phyloP scores from a whole-genome alignment of 176 grass and related monocot genomes.

The Aegilops tauschii region DNA sequence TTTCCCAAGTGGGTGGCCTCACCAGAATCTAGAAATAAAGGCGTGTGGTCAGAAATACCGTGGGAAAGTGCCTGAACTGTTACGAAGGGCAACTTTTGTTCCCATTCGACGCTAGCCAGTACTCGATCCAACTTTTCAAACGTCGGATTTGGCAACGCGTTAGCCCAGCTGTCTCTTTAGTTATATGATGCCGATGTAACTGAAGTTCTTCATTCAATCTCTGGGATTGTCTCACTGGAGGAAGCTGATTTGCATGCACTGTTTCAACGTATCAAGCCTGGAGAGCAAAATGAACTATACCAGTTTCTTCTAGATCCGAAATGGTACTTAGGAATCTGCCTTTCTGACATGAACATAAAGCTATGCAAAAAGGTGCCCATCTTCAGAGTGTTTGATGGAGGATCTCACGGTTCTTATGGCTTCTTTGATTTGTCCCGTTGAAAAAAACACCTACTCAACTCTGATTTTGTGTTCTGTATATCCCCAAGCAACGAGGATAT shows the following conservation, averaged over 20 bases:
- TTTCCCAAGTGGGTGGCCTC: too few relatives aligned
- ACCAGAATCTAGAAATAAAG: too few relatives aligned
- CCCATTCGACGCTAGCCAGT: too few relatives aligned
- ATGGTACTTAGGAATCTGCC: constrained; percentile 63
- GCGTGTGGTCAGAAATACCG: too few relatives aligned
- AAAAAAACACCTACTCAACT: constrained; percentile 65
- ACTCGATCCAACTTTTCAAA: too few relatives aligned
- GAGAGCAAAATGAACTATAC: constrained; percentile 77
- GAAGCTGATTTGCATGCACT: constrained; percentile 48
- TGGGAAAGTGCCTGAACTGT: too few relatives aligned
- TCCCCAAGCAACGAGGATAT: constrained; percentile 74
- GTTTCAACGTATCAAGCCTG: constrained; percentile 51
- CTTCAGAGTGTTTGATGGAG: constrained; percentile 60
- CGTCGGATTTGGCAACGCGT: too few relatives aligned
- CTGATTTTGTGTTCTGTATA: constrained; percentile 70
- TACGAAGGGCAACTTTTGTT: too few relatives aligned
- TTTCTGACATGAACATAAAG: constrained; percentile 66
- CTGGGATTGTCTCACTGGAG: not conserved
- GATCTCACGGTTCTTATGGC: constrained; percentile 42
- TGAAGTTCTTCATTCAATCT: too few relatives aligned
- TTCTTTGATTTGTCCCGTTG: constrained; percentile 68
- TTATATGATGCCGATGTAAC: too few relatives aligned
- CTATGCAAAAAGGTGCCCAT: constrained; percentile 83
- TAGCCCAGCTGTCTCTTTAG: too few relatives aligned
- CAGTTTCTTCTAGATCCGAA: constrained; percentile 90